A percentile compares a stretch with the other conserved stretches of the same genome.
These are phyloP conservation scores for Fraxinus baroniana DNA, from an alignment of 305 asterid genomes.

Conservation along the genomic window DNA sequence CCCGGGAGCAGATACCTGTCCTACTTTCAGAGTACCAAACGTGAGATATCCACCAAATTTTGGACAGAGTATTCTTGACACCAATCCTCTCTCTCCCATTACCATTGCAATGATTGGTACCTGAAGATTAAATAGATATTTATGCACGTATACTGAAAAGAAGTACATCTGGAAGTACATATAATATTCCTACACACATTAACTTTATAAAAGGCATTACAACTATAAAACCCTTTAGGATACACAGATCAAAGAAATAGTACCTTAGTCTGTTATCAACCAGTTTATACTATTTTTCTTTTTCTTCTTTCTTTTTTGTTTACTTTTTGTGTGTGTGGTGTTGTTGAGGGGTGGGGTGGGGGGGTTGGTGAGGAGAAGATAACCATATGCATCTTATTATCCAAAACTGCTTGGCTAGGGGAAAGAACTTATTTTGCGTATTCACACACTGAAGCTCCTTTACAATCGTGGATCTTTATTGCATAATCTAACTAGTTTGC, in stretches of 20 bases:
- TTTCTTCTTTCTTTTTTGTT: neutral
- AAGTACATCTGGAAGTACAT: constrained; percentile 9
- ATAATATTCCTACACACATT: neutral
- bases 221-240: constrained; percentile 2
- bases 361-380: neutral
- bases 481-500: neutral
- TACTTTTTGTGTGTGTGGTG: neutral
- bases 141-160: constrained; percentile 18
- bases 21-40: constrained; percentile 76
- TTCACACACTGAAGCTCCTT: neutral
- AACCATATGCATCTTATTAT: neutral
- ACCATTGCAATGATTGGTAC: constrained; percentile 96
- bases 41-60: constrained; percentile 97
- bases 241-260: neutral
- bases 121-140: constrained; percentile 41
- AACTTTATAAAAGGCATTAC: neutral
- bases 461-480: neutral
- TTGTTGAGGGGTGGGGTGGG: neutral
- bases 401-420: neutral
- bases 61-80: constrained; percentile 84
- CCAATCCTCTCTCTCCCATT: constrained; percentile 93
- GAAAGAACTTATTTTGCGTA: neutral
- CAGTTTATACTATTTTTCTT: neutral
- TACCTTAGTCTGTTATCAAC: neutral
- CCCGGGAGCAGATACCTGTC: constrained; percentile 93